These are phyloP conservation scores for Jackrogersella multiformis DNA, from an alignment of 495 filamentous ascomycete genomes.

Conservation along the genomic window DNA sequence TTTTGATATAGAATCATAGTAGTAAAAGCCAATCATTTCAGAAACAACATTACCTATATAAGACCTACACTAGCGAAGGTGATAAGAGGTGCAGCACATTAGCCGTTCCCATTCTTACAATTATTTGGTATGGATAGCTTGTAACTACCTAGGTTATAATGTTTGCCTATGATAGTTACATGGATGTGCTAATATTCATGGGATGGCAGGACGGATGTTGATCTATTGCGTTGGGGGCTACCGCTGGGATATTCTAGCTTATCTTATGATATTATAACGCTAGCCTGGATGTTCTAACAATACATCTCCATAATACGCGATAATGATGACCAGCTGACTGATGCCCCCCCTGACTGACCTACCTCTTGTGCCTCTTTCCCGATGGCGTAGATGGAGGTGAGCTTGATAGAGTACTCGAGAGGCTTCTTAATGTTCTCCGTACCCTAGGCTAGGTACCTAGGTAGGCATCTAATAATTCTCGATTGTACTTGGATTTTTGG, in stretches of 20 bases:
- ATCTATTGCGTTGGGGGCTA: slow-evolving; percentile 1
- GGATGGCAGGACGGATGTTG: no score
- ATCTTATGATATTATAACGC: slow-evolving; percentile 6
- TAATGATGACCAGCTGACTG: slow-evolving; percentile 9
- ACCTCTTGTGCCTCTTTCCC: background rate
- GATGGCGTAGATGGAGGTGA: background rate
- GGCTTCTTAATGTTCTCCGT: background rate
- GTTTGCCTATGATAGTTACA: background rate
- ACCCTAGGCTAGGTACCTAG: no score
- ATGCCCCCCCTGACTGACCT: background rate
- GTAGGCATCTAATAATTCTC: background rate
- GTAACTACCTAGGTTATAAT: background rate
- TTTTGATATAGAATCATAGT: background rate
- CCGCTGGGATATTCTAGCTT: slow-evolving; percentile 5
- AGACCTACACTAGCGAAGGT: background rate
- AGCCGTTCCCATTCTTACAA: slow-evolving; percentile 1
- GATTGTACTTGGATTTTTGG: background rate
- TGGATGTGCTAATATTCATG: no score
- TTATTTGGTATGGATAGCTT: no score
- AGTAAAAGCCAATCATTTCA: background rate
- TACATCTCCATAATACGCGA: slow-evolving; percentile 13
- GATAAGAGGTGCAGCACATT: slow-evolving; percentile 1
- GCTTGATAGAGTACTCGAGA: background rate
- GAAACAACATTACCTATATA: background rate
- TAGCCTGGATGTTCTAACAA: background rate